Evolutionary conservation across 2,329 filamentous ascomycete genomes (phyloP), one percentile per base, ranked within the genome.

Genomic region (Pseudomassariella vexata): DNA sequence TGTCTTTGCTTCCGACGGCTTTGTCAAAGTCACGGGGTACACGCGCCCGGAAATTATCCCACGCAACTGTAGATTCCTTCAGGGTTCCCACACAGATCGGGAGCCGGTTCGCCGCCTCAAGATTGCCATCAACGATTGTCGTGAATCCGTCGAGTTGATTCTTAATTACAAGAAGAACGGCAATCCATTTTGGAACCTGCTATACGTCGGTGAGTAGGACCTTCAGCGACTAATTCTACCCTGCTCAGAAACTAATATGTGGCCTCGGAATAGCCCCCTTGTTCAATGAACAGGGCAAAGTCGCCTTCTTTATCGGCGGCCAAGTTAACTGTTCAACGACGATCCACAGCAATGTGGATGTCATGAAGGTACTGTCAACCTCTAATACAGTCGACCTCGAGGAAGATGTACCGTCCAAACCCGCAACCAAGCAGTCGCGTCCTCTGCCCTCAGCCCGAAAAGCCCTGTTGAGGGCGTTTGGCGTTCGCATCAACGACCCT

Each of bases 121-220:
- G 25, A 38, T 50, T 9, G 55, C 60, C 1, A 60, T 70, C 12
- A 20, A 30, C 20, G 37, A 44, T 24, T 32, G 37, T 19, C 24
- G 37, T 24, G 41, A 35, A 34, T 18, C 33, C 8, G 36, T 32
- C 17, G 35, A 35, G 24, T 20, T 34, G 15, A 22, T 39, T 9
- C 50, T 72, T 8, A 74, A 70, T 39, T 63, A 69, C 40, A 58
- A 57, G 34, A 68, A 67, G 37, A 63, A 63, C 33, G 66, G 64
- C 8, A 59, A 65, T 21, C 66, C 68, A 0, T 73, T 70, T 40
- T 73, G 68, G 69, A 66, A 67, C 16, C 23, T 38, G 14, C 32
- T 38, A 6, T 38, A 38, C 16, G 29, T 38, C 22, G 36, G 36
- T 38, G 14, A 22, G 36, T 19, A 9, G 20, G 10, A 4, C 9